Conservation (phyloP, 129 eudicot species). For the Artemisia tridentata region DNA sequence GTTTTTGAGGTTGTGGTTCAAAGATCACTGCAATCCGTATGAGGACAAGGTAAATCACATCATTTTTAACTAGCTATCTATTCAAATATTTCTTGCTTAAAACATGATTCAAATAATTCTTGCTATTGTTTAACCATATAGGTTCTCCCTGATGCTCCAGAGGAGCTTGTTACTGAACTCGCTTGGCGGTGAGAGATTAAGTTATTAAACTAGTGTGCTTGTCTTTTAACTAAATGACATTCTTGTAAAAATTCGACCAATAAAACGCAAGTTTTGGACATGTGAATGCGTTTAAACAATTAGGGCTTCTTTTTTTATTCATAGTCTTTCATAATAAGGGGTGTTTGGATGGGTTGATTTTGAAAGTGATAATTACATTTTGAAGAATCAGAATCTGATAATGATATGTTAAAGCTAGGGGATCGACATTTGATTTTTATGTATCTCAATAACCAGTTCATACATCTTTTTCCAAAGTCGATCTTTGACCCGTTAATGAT, state of each 20-base stretch:
- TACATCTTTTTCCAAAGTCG: too few relatives aligned
- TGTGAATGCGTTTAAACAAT: too few relatives aligned
- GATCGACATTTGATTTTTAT: too few relatives aligned
- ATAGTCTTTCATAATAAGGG: too few relatives aligned
- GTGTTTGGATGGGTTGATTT: too few relatives aligned
- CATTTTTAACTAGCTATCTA: neutral
- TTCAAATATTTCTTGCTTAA: neutral
- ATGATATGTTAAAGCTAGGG: too few relatives aligned
- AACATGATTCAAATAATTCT: neutral
- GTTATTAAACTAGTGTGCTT: neutral
- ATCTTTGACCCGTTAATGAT: too few relatives aligned
- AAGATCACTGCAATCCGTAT: constrained; percentile 86
- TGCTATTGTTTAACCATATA: constrained; percentile 22
- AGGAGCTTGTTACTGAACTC: constrained; percentile 88
- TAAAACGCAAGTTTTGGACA: too few relatives aligned
- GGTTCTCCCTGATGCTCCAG: constrained; percentile 97
- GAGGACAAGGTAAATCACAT: constrained; percentile 65
- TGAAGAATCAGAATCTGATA: too few relatives aligned
- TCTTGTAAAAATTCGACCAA: neutral
- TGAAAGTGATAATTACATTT: too few relatives aligned
- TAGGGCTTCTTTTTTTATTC: too few relatives aligned
- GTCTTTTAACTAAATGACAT: neutral
- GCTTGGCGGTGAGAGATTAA: constrained; percentile 69
- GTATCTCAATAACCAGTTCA: too few relatives aligned
- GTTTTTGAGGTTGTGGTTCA: constrained; percentile 95